Evolutionary conservation across 306 rosid species (phyloP).

Genomic region (Lathyrus sativus): DNA sequence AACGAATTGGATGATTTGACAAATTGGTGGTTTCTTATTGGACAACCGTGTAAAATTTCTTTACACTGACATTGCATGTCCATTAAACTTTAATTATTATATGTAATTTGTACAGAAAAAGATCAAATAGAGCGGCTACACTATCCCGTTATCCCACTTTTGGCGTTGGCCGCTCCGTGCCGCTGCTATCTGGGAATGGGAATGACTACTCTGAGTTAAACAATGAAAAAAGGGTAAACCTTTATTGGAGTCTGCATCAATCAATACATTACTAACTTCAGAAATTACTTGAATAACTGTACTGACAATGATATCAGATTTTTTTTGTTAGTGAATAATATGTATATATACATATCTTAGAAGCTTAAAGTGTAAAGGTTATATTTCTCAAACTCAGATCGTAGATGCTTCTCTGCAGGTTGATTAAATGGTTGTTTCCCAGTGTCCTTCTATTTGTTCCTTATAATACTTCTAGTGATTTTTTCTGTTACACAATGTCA

Average conservation of each 20-base stretch:
- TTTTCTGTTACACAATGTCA: slow-evolving; percentile 9
- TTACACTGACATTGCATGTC: too few species aligned
- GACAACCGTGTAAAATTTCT: too few species aligned
- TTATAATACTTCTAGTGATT: not conserved
- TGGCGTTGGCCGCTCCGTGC: too few species aligned
- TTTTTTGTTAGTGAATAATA: not conserved
- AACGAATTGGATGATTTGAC: too few species aligned
- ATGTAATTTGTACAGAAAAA: too few species aligned
- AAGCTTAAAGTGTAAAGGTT: slow-evolving; percentile 12
- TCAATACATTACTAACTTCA: not conserved
- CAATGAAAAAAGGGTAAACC: not conserved
- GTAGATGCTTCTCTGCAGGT: slow-evolving; percentile 9
- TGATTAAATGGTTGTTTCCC: slow-evolving; percentile 27
- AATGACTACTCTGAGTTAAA: not conserved
- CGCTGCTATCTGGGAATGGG: too few species aligned
- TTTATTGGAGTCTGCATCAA: not conserved
- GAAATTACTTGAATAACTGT: too few species aligned
- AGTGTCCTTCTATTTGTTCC: slow-evolving; percentile 13
- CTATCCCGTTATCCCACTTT: too few species aligned
- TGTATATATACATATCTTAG: not conserved
- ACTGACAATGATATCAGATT: not conserved
- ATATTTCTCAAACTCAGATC: not conserved
- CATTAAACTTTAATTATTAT: too few species aligned
- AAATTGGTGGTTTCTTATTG: too few species aligned
- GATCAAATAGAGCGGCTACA: too few species aligned